Evolutionary conservation across 768 basidiomycete genomes (phyloP), one percentile per base, ranked within the genome.

Genomic region (Imleria badia): DNA sequence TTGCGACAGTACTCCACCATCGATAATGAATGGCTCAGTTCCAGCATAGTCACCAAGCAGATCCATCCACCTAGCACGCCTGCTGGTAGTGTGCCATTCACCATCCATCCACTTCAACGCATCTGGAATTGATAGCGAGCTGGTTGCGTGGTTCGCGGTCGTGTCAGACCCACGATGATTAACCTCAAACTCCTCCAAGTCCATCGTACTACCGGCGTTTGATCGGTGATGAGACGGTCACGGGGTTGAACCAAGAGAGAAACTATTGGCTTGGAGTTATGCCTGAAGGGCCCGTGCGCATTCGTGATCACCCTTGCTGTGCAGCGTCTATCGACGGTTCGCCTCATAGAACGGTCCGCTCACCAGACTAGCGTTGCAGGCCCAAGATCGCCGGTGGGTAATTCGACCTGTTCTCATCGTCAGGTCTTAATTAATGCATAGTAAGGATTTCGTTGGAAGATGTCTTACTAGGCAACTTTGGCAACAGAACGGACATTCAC

Each of bases 41-140:
- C 87, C 87, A 20, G 83, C 86, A 65, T 86, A 88, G 62, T 86
- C 87, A 5, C 85, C 85, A 29, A 88, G 69, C 10, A 88, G 73
- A 65, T 88, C 86, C 85, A 88, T 87, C 82, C 80, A 81, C 52
- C 81, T 64, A 13, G 75, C 77, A 26, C 63, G 55, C 53, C 73
- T 69, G 62, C 67, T 70, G 26, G 68, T 64, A 29, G 66, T 58
- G 55, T 75, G 80, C 80, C 80, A 81, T 42, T 52, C 53, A 14
- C 54, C 57, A 58, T 78, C 76, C 8, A 78, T 50, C 50, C 59
- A 58, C 19, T 60, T 51, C 15, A 77, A 49, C 2, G 75, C 68
- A 14, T 63, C 46, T 13, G 48, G 17, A 15, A 65, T 40, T 35
- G 67, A 63, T 35, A 56, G 33, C 35, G 54, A 48, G 31, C 9